Conservation (phyloP, 2,329 filamentous ascomycete species). For the Hypoxylon sp. region DNA sequence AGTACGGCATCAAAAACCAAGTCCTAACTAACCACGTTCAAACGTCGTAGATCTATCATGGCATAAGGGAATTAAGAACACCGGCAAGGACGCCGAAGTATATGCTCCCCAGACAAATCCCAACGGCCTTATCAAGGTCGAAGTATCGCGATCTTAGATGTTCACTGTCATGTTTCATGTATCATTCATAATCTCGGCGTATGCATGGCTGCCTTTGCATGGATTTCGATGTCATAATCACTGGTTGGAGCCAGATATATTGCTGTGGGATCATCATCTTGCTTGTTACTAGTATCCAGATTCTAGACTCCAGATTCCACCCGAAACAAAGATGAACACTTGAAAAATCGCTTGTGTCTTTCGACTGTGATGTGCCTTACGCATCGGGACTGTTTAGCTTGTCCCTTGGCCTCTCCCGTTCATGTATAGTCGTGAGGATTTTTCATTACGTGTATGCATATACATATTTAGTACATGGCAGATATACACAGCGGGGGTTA, state of each 20-base stretch:
- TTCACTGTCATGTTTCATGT: conserved; percentile 10
- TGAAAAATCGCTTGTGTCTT: background rate
- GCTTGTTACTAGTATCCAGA: conserved; percentile 26
- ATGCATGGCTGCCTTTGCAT: conserved; percentile 20
- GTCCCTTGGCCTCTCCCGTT: background rate
- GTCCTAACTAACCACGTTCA: conserved; percentile 3
- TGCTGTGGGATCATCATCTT: conserved; percentile 2
- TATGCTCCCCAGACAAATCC: conserved; percentile 92
- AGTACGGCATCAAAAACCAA: too few species aligned
- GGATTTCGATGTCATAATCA: conserved; percentile 14
- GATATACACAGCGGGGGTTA: conserved; percentile 36
- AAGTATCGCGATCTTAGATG: conserved; percentile 69
- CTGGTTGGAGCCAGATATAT: conserved; percentile 11
- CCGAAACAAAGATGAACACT: conserved; percentile 19
- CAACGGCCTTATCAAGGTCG: conserved; percentile 95
- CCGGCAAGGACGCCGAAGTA: conserved; percentile 92
- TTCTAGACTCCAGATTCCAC: too few species aligned
- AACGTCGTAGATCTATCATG: conserved; percentile 80
- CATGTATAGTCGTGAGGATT: conserved; percentile 28
- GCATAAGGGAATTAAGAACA: conserved; percentile 96
- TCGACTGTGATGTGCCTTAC: too few species aligned
- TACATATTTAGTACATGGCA: conserved; percentile 40
- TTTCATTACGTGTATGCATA: conserved; percentile 35
- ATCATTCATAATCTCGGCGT: conserved; percentile 37
- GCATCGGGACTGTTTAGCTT: too few species aligned